Conservation (phyloP, 345 rosid genomes). For the Trapa incisa region DNA sequence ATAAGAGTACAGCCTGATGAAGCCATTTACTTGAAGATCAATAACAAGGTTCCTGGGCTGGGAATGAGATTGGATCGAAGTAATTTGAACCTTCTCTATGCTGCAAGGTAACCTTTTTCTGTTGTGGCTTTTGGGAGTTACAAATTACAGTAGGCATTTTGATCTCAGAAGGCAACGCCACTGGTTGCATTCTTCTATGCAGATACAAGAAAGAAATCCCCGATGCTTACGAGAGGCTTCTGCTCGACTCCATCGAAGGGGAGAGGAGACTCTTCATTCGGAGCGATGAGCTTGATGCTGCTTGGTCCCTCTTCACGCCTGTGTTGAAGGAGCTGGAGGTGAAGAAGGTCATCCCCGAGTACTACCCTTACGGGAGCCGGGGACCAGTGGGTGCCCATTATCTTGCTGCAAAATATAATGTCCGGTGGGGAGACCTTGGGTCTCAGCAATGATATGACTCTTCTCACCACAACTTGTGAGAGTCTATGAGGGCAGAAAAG, state of each 20-base stretch:
- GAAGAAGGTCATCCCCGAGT: constrained; percentile 68
- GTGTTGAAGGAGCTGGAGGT: constrained; percentile 73
- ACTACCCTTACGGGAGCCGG: constrained; percentile 95
- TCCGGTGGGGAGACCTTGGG: constrained; percentile 86
- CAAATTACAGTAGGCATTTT: neutral
- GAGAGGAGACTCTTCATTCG: constrained; percentile 93
- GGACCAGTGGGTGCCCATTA: constrained; percentile 99
- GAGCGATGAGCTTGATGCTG: constrained; percentile 93
- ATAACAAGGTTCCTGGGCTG: constrained; percentile 94
- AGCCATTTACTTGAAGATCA: constrained; percentile 90
- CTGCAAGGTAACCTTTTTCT: constrained; percentile 49
- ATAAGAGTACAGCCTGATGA: constrained; percentile 96
- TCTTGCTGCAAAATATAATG: constrained; percentile 85
- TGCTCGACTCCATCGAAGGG: constrained; percentile 90
- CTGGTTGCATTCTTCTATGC: neutral
- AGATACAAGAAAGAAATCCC: constrained; percentile 97
- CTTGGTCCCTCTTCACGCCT: constrained; percentile 83
- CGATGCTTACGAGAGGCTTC: constrained; percentile 93
- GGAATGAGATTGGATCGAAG: constrained; percentile 96
- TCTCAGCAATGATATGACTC: constrained; percentile 31
- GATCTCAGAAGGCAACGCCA: neutral
- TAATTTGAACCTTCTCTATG: constrained; percentile 76
- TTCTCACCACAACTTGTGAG: neutral
- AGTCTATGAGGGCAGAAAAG: neutral
- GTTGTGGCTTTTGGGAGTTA: neutral